Percentiles rank a stretch among this genome's conserved stretches.
phyloP scores from a whole-genome alignment of 31 red algal species.

The Odonthalia washingtoniensis region DNA sequence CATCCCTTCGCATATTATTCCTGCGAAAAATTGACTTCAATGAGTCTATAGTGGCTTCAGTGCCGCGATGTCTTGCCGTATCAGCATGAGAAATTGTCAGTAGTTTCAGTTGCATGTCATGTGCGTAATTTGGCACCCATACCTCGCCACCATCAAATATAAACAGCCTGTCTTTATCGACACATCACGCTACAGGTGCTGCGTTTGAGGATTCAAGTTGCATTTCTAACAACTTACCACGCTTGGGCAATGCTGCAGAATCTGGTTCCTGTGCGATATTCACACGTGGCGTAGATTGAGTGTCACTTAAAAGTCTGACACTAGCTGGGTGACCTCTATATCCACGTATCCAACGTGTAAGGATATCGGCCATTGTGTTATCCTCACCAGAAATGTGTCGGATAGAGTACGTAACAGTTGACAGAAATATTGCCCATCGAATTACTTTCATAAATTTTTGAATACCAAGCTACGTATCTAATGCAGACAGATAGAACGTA shows the following conservation, averaged over 20 bases:
- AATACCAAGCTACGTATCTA: not conserved
- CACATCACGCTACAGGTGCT: not conserved
- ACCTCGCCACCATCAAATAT: not conserved
- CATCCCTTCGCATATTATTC: not conserved
- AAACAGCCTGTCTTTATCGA: not conserved
- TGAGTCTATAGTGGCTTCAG: not conserved
- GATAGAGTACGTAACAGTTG: conserved; percentile 9
- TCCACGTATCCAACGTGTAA: too few species aligned
- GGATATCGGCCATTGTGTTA: conserved; percentile 29
- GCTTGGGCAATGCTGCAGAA: not conserved
- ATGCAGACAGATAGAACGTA: not conserved
- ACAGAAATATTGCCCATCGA: conserved; percentile 44
- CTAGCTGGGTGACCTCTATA: not conserved
- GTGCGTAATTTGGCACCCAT: conserved; percentile 17
- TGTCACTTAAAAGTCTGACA: not conserved
- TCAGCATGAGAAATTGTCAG: conserved; percentile 27
- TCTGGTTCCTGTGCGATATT: not conserved
- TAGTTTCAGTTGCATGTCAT: not conserved
- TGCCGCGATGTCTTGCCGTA: conserved; percentile 24
- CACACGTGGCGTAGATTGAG: not conserved
- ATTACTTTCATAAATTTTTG: conserved; percentile 16
- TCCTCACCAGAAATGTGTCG: conserved; percentile 8
- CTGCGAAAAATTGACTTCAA: not conserved
- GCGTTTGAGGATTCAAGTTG: not conserved
- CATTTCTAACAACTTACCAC: not conserved